phyloP scores from a whole-genome alignment of 345 rosid genomes.

The Aethionema arabicum region DNA sequence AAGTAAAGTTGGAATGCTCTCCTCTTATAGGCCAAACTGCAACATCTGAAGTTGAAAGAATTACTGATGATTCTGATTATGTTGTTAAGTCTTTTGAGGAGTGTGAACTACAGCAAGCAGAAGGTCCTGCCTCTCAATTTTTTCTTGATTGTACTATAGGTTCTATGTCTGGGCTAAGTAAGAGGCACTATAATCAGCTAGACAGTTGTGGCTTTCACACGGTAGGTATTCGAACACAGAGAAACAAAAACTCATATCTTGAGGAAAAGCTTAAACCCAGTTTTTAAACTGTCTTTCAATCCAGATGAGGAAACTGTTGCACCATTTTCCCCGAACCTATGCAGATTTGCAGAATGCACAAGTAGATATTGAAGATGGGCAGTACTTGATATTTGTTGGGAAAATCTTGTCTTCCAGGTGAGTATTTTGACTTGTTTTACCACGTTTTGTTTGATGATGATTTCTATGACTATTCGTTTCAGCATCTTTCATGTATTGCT shows the following conservation, averaged over 20 bases:
- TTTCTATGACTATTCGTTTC: background rate
- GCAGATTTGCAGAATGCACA: constrained; percentile 87
- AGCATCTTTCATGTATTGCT: constrained; percentile 4
- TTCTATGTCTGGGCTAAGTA: constrained; percentile 64
- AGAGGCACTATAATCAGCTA: constrained; percentile 56
- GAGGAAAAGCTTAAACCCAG: constrained; percentile 26
- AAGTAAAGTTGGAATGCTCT: constrained; percentile 34
- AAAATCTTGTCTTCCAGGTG: constrained; percentile 78
- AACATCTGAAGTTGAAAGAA: constrained; percentile 40
- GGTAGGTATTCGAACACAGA: constrained; percentile 44
- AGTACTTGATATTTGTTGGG: constrained; percentile 85
- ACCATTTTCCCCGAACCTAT: constrained; percentile 94
- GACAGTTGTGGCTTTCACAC: constrained; percentile 83
- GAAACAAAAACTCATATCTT: constrained; percentile 6
- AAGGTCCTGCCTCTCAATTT: constrained; percentile 34
- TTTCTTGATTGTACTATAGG: constrained; percentile 56
- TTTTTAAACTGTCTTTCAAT: constrained; percentile 28
- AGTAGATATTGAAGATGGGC: constrained; percentile 75
- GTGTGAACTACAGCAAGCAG: constrained; percentile 21
- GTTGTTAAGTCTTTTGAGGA: constrained; percentile 29
- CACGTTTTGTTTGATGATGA: constrained; percentile 3
- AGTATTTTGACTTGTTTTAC: constrained; percentile 16
- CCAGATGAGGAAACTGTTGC: constrained; percentile 75
- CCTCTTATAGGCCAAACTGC: constrained; percentile 31
- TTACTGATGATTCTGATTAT: constrained; percentile 29